phyloP scores from a whole-genome alignment of 192 early-diverging fungal species.

The Lunasporangiospora selenospora region DNA sequence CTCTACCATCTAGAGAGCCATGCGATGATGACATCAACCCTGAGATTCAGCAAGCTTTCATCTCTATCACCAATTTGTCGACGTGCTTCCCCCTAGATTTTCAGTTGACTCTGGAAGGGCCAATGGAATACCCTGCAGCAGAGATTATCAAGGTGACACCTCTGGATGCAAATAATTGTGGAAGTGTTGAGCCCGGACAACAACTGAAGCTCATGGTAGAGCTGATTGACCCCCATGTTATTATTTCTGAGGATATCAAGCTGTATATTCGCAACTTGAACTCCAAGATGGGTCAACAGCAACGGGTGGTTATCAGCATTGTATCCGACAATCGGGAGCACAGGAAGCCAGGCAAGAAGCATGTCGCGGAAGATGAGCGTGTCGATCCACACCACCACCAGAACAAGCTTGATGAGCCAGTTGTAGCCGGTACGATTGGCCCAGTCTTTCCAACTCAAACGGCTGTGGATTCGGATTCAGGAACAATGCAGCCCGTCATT shows the following conservation, averaged over 20 bases:
- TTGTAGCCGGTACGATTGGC: neutral
- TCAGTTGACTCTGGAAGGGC: constrained; percentile 74
- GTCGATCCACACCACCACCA: constrained; percentile 43
- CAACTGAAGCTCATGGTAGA: constrained; percentile 63
- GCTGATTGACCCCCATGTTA: constrained; percentile 65
- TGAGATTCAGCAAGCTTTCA: constrained; percentile 48
- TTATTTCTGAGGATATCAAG: constrained; percentile 80
- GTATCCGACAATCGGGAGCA: constrained; percentile 51
- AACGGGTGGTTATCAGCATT: constrained; percentile 70
- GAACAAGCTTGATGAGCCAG: constrained; percentile 25
- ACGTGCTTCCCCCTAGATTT: constrained; percentile 68
- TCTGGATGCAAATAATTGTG: constrained; percentile 63
- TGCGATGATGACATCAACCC: constrained; percentile 13
- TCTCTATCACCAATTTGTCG: constrained; percentile 73
- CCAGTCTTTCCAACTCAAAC: neutral
- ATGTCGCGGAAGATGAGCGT: constrained; percentile 21
- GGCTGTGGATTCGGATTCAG: constrained; percentile 9
- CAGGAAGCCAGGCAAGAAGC: constrained; percentile 34
- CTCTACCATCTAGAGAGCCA: constrained; percentile 4
- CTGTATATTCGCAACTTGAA: constrained; percentile 73
- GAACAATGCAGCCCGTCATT: constrained; percentile 51
- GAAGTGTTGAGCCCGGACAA: constrained; percentile 64
- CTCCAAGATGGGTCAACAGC: constrained; percentile 63
- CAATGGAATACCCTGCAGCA: constrained; percentile 72
- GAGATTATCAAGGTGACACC: constrained; percentile 67